Base-by-base conservation (phyloP, 768 basidiomycete genomes). In the Kwoniella sp. region DNA sequence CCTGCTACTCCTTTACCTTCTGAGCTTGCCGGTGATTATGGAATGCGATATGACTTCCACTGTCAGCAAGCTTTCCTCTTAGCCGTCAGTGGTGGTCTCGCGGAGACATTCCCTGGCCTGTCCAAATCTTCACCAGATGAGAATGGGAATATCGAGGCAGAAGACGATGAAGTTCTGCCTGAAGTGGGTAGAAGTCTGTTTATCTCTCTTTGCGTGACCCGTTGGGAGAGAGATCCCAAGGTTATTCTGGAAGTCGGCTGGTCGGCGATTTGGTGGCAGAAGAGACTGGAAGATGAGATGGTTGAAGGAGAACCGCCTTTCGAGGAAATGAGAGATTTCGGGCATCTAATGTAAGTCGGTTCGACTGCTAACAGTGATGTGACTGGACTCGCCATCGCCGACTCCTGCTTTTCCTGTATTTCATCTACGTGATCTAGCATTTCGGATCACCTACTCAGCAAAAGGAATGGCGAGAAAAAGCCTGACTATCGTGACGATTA, bases 341-440 rank as follows among this genome's bases (percentile, higher is more conserved):
- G 73, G 0, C 76, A 77, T 66, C 73, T 58, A 65, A 68, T 75
- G 78, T 79, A 47, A 71, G 76, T 59, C 63, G 22, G 13, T n/a
- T n/a, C n/a, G n/a, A n/a, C n/a, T n/a, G n/a, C n/a, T 15, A 44
- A 15, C 19, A 29, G 1, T 55, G 24, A 24, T 48, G 19, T 48
- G 21, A 50, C 40, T 21, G 25, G 33, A 33, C 13, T 33, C 13
- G 6, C 6, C 7, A 6, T 33, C 33, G 33, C 33, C 44, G 55
- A 30, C 40, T 61, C 17, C 56, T 19, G 9, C 1, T 36, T n/a
- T 5, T 50, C 49, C 19, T 48, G 7, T 17, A 48, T 50, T 19
- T 50, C 6, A 50, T 21, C 9, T 50, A 2, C n/a, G 2, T 15
- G 25, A 49, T 27, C 2, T 37, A 79, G 77, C 17, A 66, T 79